Evolutionary conservation across 2,329 filamentous ascomycete species (phyloP).

Genomic region (Thermomyces lanuginosus): DNA sequence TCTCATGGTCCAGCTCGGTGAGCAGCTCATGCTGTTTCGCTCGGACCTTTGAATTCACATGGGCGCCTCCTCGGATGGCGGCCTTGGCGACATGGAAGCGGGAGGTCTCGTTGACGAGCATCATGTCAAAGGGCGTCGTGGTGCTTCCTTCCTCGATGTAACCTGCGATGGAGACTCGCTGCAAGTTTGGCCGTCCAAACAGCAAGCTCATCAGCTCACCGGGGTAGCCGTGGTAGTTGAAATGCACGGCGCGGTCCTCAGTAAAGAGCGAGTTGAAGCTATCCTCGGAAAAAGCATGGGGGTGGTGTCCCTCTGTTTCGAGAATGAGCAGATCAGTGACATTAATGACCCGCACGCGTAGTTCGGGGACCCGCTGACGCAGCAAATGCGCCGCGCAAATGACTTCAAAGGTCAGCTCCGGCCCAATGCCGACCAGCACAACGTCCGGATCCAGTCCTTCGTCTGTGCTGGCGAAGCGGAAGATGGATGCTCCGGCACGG

Average conservation of each 20-base stretch:
- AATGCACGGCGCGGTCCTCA: constrained; percentile 37
- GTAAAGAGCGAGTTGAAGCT: constrained; percentile 44
- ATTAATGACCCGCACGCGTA: constrained; percentile 47
- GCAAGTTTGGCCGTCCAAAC: constrained; percentile 38
- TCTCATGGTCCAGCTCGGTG: constrained; percentile 33
- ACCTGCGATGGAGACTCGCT: constrained; percentile 40
- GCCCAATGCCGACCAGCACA: constrained; percentile 47
- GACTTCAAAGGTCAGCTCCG: constrained; percentile 50
- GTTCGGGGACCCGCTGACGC: constrained; percentile 31
- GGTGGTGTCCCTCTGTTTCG: constrained; percentile 38
- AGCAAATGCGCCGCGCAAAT: constrained; percentile 44
- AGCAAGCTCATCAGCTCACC: constrained; percentile 45
- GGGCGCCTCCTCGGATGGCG: constrained; percentile 35
- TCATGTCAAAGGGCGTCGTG: constrained; percentile 55
- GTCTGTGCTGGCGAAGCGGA: constrained; percentile 45
- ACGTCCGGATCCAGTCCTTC: constrained; percentile 43
- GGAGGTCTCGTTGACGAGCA: constrained; percentile 45
- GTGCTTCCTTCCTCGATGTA: constrained; percentile 52
- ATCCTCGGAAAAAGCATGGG: constrained; percentile 38
- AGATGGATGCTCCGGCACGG: constrained; percentile 41
- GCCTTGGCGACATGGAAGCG: constrained; percentile 43
- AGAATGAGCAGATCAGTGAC: constrained; percentile 52
- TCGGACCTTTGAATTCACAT: constrained; percentile 33
- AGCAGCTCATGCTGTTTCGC: constrained; percentile 31
- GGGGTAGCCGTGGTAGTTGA: constrained; percentile 53